Conservation (phyloP, 108 stramenopile species). For the Fragilariopsis cylindrus region DNA sequence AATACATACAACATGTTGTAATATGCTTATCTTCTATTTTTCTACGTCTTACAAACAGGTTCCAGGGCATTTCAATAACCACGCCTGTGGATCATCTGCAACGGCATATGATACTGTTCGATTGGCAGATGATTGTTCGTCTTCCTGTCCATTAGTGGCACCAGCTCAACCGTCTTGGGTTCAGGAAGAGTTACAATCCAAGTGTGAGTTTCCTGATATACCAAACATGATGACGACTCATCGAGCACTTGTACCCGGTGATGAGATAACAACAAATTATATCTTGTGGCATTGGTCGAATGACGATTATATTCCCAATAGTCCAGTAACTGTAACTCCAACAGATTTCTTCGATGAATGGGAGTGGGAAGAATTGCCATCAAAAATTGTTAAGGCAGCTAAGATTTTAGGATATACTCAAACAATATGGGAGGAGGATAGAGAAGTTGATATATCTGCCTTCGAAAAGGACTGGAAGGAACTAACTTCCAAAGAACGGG, state of each 20-base stretch:
- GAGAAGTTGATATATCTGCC: background rate
- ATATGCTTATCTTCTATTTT: too few species aligned
- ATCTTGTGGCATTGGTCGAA: conserved; percentile 9
- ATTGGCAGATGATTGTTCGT: background rate
- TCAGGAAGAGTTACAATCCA: background rate
- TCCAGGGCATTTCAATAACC: conserved; percentile 8
- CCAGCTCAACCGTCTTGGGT: background rate
- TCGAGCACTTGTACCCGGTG: background rate
- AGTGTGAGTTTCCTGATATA: background rate
- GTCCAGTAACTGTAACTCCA: background rate
- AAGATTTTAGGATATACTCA: conserved; percentile 37
- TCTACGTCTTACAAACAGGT: too few species aligned
- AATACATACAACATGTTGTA: too few species aligned
- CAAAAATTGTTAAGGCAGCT: conserved; percentile 31
- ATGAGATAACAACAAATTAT: conserved; percentile 1
- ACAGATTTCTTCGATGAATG: background rate
- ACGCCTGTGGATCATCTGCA: background rate
- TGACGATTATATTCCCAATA: background rate
- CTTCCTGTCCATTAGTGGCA: background rate
- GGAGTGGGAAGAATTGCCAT: conserved; percentile 6
- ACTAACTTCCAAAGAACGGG: conserved; percentile 1
- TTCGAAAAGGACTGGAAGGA: background rate
- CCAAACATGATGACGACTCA: background rate
- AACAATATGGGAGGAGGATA: conserved; percentile 36
- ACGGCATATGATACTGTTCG: conserved; percentile 4